Conservation (phyloP, 371 early-diverging fungal genomes). For the Haplosporangium sp. region DNA sequence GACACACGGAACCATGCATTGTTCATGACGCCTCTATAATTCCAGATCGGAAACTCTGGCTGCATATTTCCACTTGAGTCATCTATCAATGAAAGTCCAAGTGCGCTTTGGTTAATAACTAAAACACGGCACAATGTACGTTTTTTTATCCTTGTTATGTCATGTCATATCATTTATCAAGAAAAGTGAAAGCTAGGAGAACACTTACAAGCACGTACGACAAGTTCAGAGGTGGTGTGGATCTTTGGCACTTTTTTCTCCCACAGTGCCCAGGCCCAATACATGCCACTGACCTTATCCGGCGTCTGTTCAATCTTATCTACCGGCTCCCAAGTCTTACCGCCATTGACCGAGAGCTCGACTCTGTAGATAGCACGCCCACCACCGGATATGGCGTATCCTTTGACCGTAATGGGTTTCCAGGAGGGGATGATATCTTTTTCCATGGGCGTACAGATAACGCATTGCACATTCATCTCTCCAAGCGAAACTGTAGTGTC, state of each 20-base stretch:
- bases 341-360: constrained; percentile 87
- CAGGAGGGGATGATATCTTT: constrained; percentile 24
- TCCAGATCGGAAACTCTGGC: constrained; percentile 84
- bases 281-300: constrained; percentile 53
- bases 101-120: too few species aligned
- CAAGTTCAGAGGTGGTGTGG: constrained; percentile 56
- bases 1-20: constrained; percentile 72
- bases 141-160: too few species aligned
- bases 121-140: too few species aligned
- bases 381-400: constrained; percentile 77
- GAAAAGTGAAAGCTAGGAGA: too few species aligned
- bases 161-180: too few species aligned
- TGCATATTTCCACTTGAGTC: constrained; percentile 83
- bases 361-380: constrained; percentile 77
- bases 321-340: constrained; percentile 82
- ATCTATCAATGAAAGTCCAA: too few species aligned
- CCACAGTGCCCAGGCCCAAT: constrained; percentile 88
- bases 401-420: constrained; percentile 57
- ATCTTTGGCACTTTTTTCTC: constrained; percentile 59
- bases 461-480: constrained; percentile 80
- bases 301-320: constrained; percentile 48
- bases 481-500: constrained; percentile 71
- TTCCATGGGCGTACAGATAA: constrained; percentile 68
- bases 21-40: constrained; percentile 87
- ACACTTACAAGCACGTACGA: constrained; percentile 79